Conservation (phyloP, 2,329 filamentous ascomycete species). For the Akanthomyces dipterigenus region DNA sequence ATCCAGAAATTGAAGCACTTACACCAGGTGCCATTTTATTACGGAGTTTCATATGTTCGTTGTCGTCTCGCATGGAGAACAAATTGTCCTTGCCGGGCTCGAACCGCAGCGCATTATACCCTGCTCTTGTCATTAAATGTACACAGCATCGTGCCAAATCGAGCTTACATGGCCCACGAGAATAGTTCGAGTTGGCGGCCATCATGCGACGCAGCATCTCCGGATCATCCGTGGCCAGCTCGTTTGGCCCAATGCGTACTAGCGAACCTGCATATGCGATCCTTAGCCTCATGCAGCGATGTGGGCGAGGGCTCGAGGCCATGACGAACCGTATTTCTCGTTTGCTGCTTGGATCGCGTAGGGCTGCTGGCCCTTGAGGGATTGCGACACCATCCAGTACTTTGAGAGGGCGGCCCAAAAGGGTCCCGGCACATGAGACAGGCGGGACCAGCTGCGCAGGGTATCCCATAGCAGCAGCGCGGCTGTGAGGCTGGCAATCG, state of each 20-base stretch:
- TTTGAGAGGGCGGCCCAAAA: constrained; percentile 27
- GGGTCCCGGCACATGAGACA: constrained; percentile 29
- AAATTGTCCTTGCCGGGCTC: constrained; percentile 26
- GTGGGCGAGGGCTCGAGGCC: background rate
- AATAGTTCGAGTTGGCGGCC: constrained; percentile 26
- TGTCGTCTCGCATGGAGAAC: constrained; percentile 27
- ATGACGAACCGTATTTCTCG: constrained; percentile 21
- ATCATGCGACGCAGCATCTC: constrained; percentile 28
- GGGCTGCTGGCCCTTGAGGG: constrained; percentile 21
- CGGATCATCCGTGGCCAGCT: constrained; percentile 29
- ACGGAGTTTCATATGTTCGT: constrained; percentile 35
- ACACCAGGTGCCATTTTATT: constrained; percentile 42
- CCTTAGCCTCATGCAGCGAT: background rate
- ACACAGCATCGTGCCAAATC: background rate
- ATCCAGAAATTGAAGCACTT: constrained; percentile 11
- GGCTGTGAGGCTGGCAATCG: background rate
- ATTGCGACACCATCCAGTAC: constrained; percentile 24
- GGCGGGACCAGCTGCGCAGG: constrained; percentile 21
- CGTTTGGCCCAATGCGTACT: constrained; percentile 29
- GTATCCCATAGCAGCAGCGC: background rate
- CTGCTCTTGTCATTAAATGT: constrained; percentile 15
- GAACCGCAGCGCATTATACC: constrained; percentile 34
- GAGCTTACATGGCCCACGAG: constrained; percentile 22
- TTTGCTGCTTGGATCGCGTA: constrained; percentile 19
- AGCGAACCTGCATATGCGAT: constrained; percentile 22